Percentiles rank a stretch among this genome's conserved stretches.
Evolutionary conservation across 805 yeast species (phyloP).

Genomic region (Torulaspora microellipsoides): DNA sequence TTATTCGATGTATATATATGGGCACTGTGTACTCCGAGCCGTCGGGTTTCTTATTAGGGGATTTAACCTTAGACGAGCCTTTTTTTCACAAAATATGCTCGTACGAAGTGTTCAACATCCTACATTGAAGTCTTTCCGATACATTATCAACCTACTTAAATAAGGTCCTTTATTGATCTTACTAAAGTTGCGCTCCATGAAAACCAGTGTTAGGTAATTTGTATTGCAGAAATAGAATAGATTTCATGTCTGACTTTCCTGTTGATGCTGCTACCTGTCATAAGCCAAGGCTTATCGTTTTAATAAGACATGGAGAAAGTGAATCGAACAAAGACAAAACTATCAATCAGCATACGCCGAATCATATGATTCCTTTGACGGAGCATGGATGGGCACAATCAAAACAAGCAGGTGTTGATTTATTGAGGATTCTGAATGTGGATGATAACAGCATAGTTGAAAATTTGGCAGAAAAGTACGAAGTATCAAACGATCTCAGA

Average conservation of each 20-base stretch:
- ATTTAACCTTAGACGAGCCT: no score
- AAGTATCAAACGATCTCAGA: constrained; percentile 1
- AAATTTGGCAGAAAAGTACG: constrained; percentile 20
- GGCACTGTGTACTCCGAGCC: background rate
- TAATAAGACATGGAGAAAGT: constrained; percentile 89
- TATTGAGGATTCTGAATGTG: constrained; percentile 31
- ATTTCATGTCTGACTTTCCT: constrained; percentile 1
- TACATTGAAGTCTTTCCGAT: no score
- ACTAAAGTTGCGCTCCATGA: no score
- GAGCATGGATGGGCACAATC: constrained; percentile 65
- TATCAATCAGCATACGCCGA: constrained; percentile 72
- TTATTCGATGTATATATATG: background rate
- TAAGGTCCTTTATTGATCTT: no score
- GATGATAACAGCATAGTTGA: constrained; percentile 23
- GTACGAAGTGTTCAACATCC: no score
- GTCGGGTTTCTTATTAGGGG: no score
- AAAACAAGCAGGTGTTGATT: constrained; percentile 50
- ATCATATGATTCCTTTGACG: constrained; percentile 75
- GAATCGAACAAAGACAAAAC: constrained; percentile 84
- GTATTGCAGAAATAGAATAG: no score
- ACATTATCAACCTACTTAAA: no score
- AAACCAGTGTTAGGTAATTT: no score
- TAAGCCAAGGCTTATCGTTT: constrained; percentile 57
- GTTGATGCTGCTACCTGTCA: constrained; percentile 8
- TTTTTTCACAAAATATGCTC: no score